Evolutionary conservation across 1,139 yeast genomes (phyloP).

Genomic region (Hansenula lynferdii): DNA sequence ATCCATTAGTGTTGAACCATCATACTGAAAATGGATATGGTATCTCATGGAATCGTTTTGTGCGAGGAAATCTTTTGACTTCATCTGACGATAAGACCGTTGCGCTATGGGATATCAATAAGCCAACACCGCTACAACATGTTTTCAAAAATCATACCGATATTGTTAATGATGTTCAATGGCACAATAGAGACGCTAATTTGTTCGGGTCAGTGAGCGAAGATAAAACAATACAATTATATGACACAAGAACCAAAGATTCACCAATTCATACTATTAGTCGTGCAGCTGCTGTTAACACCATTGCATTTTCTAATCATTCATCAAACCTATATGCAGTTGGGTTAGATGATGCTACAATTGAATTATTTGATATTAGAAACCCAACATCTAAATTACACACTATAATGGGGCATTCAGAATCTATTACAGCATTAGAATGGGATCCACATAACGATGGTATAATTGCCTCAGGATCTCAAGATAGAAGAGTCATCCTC

Average conservation of each 20-base stretch:
- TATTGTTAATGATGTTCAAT: constrained; percentile 70
- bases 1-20: constrained; percentile 34
- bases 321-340: constrained; percentile 56
- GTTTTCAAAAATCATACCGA: constrained; percentile 39
- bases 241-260: constrained; percentile 48
- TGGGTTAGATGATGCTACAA: constrained; percentile 66
- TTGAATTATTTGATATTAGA: constrained; percentile 58
- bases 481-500: constrained; percentile 63
- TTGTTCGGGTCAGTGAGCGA: constrained; percentile 70
- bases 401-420: constrained; percentile 75
- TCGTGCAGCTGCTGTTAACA: constrained; percentile 42
- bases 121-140: constrained; percentile 21
- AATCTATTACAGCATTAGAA: constrained; percentile 60
- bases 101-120: constrained; percentile 49
- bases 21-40: constrained; percentile 73
- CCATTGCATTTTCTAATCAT: constrained; percentile 61
- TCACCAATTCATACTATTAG: constrained; percentile 30
- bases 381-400: constrained; percentile 45
- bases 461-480: constrained; percentile 66
- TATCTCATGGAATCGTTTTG: constrained; percentile 52
- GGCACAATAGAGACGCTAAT: constrained; percentile 50
- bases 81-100: constrained; percentile 62
- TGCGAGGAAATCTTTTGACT: constrained; percentile 47
- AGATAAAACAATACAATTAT: constrained; percentile 60
- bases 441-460: constrained; percentile 73